phyloP scores from a whole-genome alignment of 495 filamentous ascomycete species.

The Thozetella sp. region DNA sequence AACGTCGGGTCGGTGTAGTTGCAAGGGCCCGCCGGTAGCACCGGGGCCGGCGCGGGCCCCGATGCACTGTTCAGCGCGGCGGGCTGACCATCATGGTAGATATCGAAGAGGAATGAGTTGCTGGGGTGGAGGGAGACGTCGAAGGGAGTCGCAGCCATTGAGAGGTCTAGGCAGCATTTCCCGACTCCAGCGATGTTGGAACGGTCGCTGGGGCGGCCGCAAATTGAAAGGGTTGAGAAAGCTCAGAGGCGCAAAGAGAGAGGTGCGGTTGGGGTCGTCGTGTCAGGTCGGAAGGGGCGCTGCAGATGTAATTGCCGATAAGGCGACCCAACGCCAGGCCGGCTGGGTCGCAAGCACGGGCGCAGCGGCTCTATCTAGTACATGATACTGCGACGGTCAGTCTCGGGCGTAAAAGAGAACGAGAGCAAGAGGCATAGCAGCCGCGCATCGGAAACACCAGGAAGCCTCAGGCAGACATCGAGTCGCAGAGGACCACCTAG shows the following conservation, averaged over 20 bases:
- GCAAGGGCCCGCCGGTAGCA: conserved; percentile 59
- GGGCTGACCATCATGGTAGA: conserved; percentile 43
- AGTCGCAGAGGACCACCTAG: too few relatives aligned
- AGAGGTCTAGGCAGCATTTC: conserved; percentile 27
- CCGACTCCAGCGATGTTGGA: conserved; percentile 7
- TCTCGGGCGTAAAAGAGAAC: conserved; percentile 30
- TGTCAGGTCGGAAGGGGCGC: background rate
- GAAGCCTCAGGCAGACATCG: conserved; percentile 28
- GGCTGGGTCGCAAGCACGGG: conserved; percentile 37
- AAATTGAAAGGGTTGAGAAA: background rate
- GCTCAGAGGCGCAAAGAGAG: background rate
- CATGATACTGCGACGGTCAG: conserved; percentile 37
- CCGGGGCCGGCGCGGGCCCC: conserved; percentile 19
- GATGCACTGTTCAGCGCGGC: background rate
- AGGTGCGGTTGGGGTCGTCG: conserved; percentile 19
- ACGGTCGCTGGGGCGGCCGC: background rate
- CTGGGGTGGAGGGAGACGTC: conserved; percentile 34
- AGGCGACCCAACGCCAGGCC: conserved; percentile 28
- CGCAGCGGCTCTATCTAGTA: conserved; percentile 34
- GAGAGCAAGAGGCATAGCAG: conserved; percentile 14
- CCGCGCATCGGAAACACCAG: conserved; percentile 17
- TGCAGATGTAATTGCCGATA: conserved; percentile 8
- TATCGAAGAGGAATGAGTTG: conserved; percentile 45
- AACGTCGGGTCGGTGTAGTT: conserved; percentile 59
- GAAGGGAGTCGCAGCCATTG: conserved; percentile 52